These are phyloP conservation scores for Calonectria pauciramosa DNA, from an alignment of 2,329 filamentous ascomycete species.

Conservation along the genomic window DNA sequence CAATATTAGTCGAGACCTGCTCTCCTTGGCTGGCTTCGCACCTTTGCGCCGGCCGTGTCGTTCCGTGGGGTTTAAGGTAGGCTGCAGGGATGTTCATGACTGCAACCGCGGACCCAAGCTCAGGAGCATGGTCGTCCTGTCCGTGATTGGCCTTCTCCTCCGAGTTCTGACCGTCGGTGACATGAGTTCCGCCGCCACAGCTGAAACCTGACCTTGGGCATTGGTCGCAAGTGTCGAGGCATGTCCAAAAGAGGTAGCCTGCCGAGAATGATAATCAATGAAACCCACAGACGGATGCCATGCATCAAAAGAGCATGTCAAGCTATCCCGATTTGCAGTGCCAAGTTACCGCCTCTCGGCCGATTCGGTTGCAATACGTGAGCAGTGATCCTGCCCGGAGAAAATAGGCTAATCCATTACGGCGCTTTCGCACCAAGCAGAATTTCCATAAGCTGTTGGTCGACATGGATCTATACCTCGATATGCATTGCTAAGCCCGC, in stretches of 20 bases:
- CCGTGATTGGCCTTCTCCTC: constrained; percentile 32
- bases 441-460: not conserved
- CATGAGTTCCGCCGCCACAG: constrained; percentile 40
- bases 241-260: constrained; percentile 22
- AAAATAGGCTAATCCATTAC: not conserved
- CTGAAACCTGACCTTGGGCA: constrained; percentile 31
- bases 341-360: constrained; percentile 8
- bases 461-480: not conserved
- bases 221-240: constrained; percentile 20
- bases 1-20: constrained; percentile 7
- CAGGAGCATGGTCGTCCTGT: constrained; percentile 9
- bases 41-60: constrained; percentile 1
- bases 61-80: constrained; percentile 21
- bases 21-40: constrained; percentile 1
- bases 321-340: constrained; percentile 1
- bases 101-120: constrained; percentile 31
- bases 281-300: constrained; percentile 12
- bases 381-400: constrained; percentile 1
- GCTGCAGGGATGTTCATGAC: constrained; percentile 32
- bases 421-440: not conserved
- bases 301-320: constrained; percentile 11
- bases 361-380: constrained; percentile 7
- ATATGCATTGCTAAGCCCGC: not conserved
- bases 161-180: constrained; percentile 33
- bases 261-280: constrained; percentile 26